These are phyloP conservation scores for Micractinium sp. DNA, from an alignment of 139 green algal species.

Conservation along the genomic window DNA sequence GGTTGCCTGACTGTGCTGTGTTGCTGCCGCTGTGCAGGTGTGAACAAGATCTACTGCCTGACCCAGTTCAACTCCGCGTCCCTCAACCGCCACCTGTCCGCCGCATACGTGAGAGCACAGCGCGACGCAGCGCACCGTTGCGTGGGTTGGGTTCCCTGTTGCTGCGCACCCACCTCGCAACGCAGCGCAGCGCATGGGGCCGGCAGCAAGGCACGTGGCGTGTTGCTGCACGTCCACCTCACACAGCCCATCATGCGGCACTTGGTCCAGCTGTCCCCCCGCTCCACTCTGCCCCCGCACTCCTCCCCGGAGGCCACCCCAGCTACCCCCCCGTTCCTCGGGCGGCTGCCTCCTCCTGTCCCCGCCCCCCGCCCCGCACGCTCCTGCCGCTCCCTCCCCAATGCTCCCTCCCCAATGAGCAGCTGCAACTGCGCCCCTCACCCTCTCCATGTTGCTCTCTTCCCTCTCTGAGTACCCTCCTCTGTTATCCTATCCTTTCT, in stretches of 20 bases:
- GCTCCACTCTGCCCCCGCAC: no score
- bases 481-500: background rate
- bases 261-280: no score
- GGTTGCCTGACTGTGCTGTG: background rate
- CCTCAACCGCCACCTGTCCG: conserved; percentile 97
- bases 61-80: conserved; percentile 99
- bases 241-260: no score
- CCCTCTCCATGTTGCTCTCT: background rate
- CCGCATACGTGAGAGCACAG: conserved; percentile 86
- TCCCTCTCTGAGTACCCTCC: background rate
- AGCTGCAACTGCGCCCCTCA: background rate
- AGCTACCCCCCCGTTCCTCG: no score
- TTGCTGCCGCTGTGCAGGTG: conserved; percentile 41
- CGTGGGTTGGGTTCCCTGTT: background rate
- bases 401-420: no score
- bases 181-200: no score
- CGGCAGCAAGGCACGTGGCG: background rate
- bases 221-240: no score
- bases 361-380: no score
- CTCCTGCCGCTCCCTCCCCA: no score
- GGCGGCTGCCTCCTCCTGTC: no score
- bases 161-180: background rate
- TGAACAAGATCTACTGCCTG: conserved; percentile 99
- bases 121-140: background rate
- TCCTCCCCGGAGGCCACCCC: no score